Conservation (phyloP, 192 early-diverging fungal genomes). For the Lunasporangiospora selenospora region DNA sequence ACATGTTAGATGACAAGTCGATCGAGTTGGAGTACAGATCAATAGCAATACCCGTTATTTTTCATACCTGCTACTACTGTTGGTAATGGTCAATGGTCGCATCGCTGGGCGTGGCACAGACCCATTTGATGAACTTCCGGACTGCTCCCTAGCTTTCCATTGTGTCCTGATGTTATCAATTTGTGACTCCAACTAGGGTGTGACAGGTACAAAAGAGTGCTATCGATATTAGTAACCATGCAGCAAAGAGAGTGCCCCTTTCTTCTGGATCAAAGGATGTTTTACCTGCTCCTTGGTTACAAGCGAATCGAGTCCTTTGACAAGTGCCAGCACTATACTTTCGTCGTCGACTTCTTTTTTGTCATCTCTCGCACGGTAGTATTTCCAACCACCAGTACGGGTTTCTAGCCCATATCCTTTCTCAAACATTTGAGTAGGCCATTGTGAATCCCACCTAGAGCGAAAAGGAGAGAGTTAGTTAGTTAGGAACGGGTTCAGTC, state of each 20-base stretch:
- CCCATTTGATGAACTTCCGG: constrained; percentile 25
- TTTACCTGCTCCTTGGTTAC: constrained; percentile 58
- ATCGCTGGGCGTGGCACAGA: constrained; percentile 15
- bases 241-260: neutral
- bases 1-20: no score
- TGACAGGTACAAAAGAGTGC: neutral
- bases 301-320: constrained; percentile 52
- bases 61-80: no score
- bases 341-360: constrained; percentile 66
- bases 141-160: constrained; percentile 39
- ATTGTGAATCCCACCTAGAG: constrained; percentile 57
- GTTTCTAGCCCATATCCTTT: constrained; percentile 54
- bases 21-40: no score
- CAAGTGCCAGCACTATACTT: constrained; percentile 47
- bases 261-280: no score
- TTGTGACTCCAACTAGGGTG: constrained; percentile 23
- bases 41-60: no score
- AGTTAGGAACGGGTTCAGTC: no score
- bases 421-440: constrained; percentile 58
- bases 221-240: neutral
- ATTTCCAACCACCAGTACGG: constrained; percentile 62
- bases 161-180: constrained; percentile 40
- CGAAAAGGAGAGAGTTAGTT: neutral
- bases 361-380: constrained; percentile 64
- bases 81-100: constrained; percentile 31